Conservation (phyloP, 495 filamentous ascomycete genomes). For the Xylaria palmicola region DNA sequence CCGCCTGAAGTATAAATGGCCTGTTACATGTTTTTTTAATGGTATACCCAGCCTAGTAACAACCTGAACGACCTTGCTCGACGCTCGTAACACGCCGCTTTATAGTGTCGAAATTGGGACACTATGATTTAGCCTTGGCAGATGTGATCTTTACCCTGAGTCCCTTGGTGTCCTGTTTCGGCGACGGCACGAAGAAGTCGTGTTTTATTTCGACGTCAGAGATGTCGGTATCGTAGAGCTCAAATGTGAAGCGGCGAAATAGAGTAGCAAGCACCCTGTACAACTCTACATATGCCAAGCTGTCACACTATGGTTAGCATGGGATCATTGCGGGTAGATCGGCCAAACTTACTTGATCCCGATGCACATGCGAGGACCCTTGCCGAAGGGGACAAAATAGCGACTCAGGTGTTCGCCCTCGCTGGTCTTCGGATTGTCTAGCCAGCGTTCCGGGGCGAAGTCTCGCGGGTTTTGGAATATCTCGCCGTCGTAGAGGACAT, state of each 20-base stretch:
- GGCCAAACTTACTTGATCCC: background rate
- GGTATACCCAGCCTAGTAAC: no score
- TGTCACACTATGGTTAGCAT: background rate
- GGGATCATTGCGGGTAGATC: no score
- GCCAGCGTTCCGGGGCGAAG: slow-evolving; percentile 50
- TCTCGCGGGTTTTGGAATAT: slow-evolving; percentile 36
- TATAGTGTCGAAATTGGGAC: no score
- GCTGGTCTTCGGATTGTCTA: slow-evolving; percentile 5
- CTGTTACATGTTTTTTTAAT: no score
- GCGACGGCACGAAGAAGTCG: slow-evolving; percentile 1
- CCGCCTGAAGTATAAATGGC: no score
- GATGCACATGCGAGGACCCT: slow-evolving; percentile 3
- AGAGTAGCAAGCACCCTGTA: slow-evolving; percentile 5
- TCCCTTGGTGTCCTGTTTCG: background rate
- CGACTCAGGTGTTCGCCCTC: background rate
- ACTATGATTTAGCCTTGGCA: background rate
- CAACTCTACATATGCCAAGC: slow-evolving; percentile 8
- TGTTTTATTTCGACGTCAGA: background rate
- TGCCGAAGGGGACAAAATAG: background rate
- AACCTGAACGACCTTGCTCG: no score
- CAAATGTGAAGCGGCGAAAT: slow-evolving; percentile 4
- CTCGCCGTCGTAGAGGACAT: slow-evolving; percentile 38
- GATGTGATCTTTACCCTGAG: background rate
- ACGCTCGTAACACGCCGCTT: no score
- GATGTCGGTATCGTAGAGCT: slow-evolving; percentile 2